Evolutionary conservation across 768 basidiomycete genomes (phyloP), one percentile per base, ranked within the genome.

Genomic region (Collybia sp.): DNA sequence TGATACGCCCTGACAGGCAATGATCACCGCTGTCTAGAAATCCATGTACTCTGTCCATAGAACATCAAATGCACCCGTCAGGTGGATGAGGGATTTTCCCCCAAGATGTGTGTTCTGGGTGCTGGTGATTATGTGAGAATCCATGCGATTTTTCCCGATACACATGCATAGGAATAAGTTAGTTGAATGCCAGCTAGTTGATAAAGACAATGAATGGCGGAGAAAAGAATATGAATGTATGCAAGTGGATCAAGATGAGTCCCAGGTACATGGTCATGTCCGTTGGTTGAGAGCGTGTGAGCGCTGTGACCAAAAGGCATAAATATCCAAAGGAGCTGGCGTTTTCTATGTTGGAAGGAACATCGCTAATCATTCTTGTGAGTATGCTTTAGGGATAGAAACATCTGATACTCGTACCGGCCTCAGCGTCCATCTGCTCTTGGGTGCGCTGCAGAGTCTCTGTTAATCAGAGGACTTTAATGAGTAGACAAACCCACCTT

Each of bases 391-490:
- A n/a, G 20, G 35, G 17, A 46, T 13, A 17, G 31, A 37, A 41
- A 25, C 12, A 17, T 44, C 19, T 47, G 38, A 6, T 33, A 37
- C 41, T 53, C 30, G 38, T 63, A 87, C 89, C 79, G 42, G 89
- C 89, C 72, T 92, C 80, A 8, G 72, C 72, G 52, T 74, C 64
- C 83, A 88, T 85, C 60, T 86, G 67, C 34, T 72, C 74, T 18
- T 66, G 60, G 11, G 80, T 75, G 43, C 73, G 69, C 78, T 80
- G 31, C 20, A 17, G 45, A 49, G 47, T 15, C 50, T 20, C 2
- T 15, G 33, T 38, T 13, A 13, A 18, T 25, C 36, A 50, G 44
- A 43, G 19, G 35, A 37, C 32, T 38, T 46, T 30, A 49, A 48
- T 31, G 41, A 45, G 38, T 38, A 47, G 41, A 31, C 30, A 33